Conservation (phyloP, 1,139 yeast species). For the Candida tetrigidarum region DNA sequence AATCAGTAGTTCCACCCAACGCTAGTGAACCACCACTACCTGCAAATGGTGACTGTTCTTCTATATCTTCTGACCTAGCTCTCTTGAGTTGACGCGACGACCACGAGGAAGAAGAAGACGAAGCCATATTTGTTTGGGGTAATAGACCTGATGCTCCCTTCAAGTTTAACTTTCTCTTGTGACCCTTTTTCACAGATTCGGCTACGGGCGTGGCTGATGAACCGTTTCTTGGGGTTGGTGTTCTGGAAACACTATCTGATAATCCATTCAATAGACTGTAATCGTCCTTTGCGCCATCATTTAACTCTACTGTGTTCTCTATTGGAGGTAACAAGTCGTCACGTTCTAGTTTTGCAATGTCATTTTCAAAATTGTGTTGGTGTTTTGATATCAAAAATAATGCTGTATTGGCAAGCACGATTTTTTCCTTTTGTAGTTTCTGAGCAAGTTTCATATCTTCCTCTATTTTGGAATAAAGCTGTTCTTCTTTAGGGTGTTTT, state of each 20-base stretch:
- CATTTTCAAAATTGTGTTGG: constrained; percentile 70
- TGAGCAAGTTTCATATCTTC: constrained; percentile 68
- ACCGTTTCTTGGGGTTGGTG: constrained; percentile 36
- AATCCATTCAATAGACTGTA: constrained; percentile 21
- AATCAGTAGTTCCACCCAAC: constrained; percentile 17
- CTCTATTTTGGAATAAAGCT: constrained; percentile 64
- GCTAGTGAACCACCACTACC: constrained; percentile 21
- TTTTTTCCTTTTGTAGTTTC: constrained; percentile 75
- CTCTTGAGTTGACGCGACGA: constrained; percentile 31
- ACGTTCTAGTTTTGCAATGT: constrained; percentile 72
- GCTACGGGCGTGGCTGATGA: constrained; percentile 16
- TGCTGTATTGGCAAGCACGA: constrained; percentile 81
- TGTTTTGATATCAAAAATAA: constrained; percentile 78
- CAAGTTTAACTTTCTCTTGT: constrained; percentile 30
- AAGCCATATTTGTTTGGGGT: neutral
- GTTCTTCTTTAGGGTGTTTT: constrained; percentile 83
- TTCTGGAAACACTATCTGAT: constrained; percentile 31
- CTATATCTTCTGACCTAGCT: constrained; percentile 28
- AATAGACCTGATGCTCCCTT: constrained; percentile 10
- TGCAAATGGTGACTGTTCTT: constrained; percentile 17
- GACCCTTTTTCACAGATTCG: constrained; percentile 24
- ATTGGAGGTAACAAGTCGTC: constrained; percentile 78
- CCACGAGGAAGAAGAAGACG: too few species aligned
- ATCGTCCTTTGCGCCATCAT: constrained; percentile 17
- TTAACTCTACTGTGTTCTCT: constrained; percentile 30